phyloP scores from a whole-genome alignment of 306 rosid genomes.

The Inga oerstediana region DNA sequence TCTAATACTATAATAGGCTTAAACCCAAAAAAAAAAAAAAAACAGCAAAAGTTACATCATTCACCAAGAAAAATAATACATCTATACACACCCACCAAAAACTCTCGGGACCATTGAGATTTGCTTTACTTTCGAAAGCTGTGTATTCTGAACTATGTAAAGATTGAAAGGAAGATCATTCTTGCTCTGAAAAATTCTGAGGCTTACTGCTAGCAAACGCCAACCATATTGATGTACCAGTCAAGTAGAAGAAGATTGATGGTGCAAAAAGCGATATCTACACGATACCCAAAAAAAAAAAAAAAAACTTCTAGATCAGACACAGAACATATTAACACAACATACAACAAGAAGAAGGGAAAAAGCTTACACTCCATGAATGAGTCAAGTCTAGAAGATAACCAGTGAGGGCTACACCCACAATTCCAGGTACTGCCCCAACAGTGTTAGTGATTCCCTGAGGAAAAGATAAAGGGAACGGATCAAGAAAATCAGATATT shows the following conservation, averaged over 20 bases:
- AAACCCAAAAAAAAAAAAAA: background rate
- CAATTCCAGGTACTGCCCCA: slow-evolving; percentile 92
- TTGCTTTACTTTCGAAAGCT: slow-evolving; percentile 34
- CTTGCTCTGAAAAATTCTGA: slow-evolving; percentile 64
- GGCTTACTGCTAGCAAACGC: slow-evolving; percentile 94
- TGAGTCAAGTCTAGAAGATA: slow-evolving; percentile 92
- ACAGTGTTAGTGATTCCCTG: slow-evolving; percentile 96
- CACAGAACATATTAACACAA: background rate
- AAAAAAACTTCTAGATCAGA: slow-evolving; percentile 17
- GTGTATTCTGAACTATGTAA: slow-evolving; percentile 29
- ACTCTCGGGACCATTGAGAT: slow-evolving; percentile 31
- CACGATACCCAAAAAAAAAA: slow-evolving; percentile 17
- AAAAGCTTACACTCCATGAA: slow-evolving; percentile 93
- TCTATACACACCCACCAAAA: slow-evolving; percentile 6
- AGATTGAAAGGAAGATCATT: slow-evolving; percentile 43
- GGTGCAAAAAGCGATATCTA: slow-evolving; percentile 88
- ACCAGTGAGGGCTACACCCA: slow-evolving; percentile 94
- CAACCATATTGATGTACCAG: slow-evolving; percentile 84
- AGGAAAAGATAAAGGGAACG: slow-evolving; percentile 20
- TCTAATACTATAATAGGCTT: slow-evolving; percentile 3
- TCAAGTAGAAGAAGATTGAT: slow-evolving; percentile 94
- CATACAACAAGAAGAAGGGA: slow-evolving; percentile 8
- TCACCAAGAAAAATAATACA: background rate
- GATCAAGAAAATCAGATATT: slow-evolving; percentile 3
- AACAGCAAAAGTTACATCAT: background rate